Evolutionary conservation across 768 basidiomycete genomes (phyloP), one percentile per base, ranked within the genome.

Genomic region (Pleurotus djamor): DNA sequence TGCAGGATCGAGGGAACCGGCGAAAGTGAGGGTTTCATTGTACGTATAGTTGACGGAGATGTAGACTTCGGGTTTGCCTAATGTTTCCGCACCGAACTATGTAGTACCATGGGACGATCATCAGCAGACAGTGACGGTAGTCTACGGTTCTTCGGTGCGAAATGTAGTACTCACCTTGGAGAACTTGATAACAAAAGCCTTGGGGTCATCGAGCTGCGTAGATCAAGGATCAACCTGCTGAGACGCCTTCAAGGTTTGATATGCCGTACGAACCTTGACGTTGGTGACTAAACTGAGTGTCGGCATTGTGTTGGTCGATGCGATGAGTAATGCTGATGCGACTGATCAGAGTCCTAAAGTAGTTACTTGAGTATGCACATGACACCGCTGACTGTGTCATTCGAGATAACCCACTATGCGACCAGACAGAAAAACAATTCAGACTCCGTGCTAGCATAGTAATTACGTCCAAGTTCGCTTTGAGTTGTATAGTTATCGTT

Each of bases 1-100:
- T 3, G 87, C 84, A 16, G 88, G 88, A 13, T 89, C 87, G 56
- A 87, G 81, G 4, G 82, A 81, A 12, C 88, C 88, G 16, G 63
- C 75, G 65, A 84, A 89, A 3, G 84, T 79, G 60, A 89, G 77
- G 37, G 74, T 77, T 56, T 89, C 84, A 63, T 86, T 84, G 73
- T 85, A 77, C 9, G 69, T 75, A 64, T 85, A 78, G 62, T 78
- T 77, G 61, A 83, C 72, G n/a, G 78, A 75, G 63, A 91, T 83
- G 62, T 79, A 77, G 12, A 59, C 34, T 64, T 86, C 82, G 0
- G 85, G 85, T 66, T 87, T 89, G 0, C 69, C 68, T 61, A 89
- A 68, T 7, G 75, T 75, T 58, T 79, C 67, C 7, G 87, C 85
- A 7, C 78, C 72, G 60, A 84, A 70, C 88, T 89, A 43, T 7